These are phyloP conservation scores for Yamadazyma paraphyllophila DNA, from an alignment of 805 yeast species.

Conservation along the genomic window DNA sequence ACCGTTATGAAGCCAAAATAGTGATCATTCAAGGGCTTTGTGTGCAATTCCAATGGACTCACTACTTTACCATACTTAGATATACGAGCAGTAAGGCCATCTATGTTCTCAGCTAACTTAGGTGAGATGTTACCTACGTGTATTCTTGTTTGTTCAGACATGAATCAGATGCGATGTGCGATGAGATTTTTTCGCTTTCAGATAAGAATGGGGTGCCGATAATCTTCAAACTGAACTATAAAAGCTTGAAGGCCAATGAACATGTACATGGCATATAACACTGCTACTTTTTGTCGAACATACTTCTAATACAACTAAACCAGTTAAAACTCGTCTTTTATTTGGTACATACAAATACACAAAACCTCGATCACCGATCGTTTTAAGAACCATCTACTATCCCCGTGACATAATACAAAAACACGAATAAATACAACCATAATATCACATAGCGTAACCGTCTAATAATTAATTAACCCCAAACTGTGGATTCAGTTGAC, in stretches of 20 bases:
- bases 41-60: conserved; percentile 47
- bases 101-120: conserved; percentile 42
- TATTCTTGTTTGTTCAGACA: conserved; percentile 29
- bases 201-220: not conserved
- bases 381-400: not conserved
- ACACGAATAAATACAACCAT: conserved; percentile 4
- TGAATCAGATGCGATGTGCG: conserved; percentile 2
- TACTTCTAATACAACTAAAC: too few relatives aligned
- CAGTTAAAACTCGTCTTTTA: not conserved
- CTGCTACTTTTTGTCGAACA: not conserved
- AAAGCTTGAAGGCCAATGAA: not conserved
- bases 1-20: conserved; percentile 69
- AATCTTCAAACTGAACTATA: not conserved
- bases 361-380: conserved; percentile 1
- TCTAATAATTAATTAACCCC: conserved; percentile 6
- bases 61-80: conserved; percentile 58
- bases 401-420: conserved; percentile 2
- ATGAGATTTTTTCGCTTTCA: conserved; percentile 1
- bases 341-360: conserved; percentile 4
- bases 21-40: conserved; percentile 53
- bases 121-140: conserved; percentile 71
- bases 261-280: not conserved
- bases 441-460: not conserved
- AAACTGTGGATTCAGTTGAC: conserved; percentile 7
- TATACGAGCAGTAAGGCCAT: conserved; percentile 55